A percentile compares a stretch with the other conserved stretches of the same genome.
These are phyloP conservation scores for Solanum lycopersicoides DNA, from an alignment of 257 asterid genomes.

Conservation along the genomic window DNA sequence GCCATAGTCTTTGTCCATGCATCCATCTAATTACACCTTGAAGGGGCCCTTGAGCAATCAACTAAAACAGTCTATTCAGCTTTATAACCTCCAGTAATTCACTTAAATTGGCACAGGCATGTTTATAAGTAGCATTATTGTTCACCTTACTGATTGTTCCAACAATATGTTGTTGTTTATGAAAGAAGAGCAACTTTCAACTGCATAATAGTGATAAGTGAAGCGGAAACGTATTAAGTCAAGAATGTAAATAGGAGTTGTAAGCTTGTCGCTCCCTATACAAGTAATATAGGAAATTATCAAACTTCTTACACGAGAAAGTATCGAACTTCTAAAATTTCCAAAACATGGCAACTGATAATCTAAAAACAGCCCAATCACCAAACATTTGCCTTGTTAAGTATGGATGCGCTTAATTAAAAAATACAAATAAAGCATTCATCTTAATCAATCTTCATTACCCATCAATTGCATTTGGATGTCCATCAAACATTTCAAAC, in stretches of 20 bases:
- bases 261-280: background rate
- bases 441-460: constrained; percentile 24
- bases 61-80: background rate
- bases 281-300: background rate
- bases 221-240: background rate
- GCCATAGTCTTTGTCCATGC: background rate
- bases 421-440: background rate
- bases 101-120: background rate
- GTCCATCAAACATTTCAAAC: constrained; percentile 76
- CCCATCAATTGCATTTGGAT: constrained; percentile 55
- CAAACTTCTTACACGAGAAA: background rate
- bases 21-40: background rate
- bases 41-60: background rate
- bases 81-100: background rate
- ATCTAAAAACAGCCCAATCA: background rate
- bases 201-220: background rate
- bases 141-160: background rate
- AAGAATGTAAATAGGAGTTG: background rate
- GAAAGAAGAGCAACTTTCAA: background rate
- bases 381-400: background rate
- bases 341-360: background rate
- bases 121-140: background rate
- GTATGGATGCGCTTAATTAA: background rate
- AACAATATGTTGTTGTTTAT: background rate
- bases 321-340: background rate